Base-by-base conservation (phyloP, 441 rosid genomes). In the Gossypium trilobum region DNA sequence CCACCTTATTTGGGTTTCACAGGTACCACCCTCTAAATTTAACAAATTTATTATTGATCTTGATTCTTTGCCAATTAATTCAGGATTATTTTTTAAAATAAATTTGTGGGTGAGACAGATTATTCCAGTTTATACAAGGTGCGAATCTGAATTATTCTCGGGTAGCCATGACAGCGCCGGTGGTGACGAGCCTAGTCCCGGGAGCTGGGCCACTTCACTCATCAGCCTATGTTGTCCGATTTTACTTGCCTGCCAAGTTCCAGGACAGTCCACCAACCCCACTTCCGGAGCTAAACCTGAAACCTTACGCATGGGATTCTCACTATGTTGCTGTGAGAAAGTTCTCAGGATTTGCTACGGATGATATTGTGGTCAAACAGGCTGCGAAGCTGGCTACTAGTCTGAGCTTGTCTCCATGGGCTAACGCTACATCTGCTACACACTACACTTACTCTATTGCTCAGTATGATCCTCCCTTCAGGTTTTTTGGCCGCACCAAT, bases 131-230 rank as follows among this genome's bases (percentile, higher is more conserved):
- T 79, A 83, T 79, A 59, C 78, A 86, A 80, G 92, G 95, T 39
- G 95, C 95, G 66, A 89, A 89, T 78, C 84, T 88, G 9, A 89
- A 89, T 55, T 75, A 20, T 77, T 85, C 91, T 19, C 81, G 91
- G 74, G 75, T 89, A 63, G 79, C 87, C 17, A 88, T 89, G 92
- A 89, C 95, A 11, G 44, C 79, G 20, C 95, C 92, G 0, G 79
- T 86, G 48, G 78, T 87, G 59, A 88, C 95, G 2, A 85, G 88
- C 79, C 59, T 84, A 54, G 85, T 89, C 69, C 92, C 86, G 0
- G 92, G 83, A 33, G 92, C 87, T 0, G 92, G 91, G 2, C 95
- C 92, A 0, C 80, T 89, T 17, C 78, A 72, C 56, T 85, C 92
- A 0, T 88, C 87, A 1, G 85, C 92, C 66, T 89, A 83, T 50